Evolutionary conservation across 129 eudicot species (phyloP).

Genomic region (Artemisia tridentata): DNA sequence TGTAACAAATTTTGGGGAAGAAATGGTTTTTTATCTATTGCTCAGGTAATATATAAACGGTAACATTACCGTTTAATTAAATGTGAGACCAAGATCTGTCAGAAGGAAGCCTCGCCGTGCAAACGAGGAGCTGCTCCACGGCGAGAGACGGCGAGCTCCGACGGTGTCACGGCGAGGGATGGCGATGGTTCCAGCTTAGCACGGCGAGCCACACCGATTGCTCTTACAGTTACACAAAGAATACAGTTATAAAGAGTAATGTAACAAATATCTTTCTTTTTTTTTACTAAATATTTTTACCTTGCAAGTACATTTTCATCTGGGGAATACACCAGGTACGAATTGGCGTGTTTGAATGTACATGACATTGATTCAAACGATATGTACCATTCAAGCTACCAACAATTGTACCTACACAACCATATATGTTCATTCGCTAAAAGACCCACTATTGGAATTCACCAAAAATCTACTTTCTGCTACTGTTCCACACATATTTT

Average conservation of each 20-base stretch:
- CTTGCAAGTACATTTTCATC: not conserved
- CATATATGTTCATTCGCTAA: not conserved
- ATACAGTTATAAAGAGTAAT: not conserved
- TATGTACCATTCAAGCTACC: not conserved
- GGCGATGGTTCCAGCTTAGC: no score
- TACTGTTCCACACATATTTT: not conserved
- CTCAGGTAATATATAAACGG: no score
- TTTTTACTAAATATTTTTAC: not conserved
- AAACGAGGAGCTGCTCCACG: no score
- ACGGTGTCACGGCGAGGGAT: no score
- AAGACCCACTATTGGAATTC: not conserved
- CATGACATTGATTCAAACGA: not conserved
- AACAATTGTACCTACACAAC: not conserved
- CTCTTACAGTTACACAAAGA: not conserved
- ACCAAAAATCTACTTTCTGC: not conserved
- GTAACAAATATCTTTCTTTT: not conserved
- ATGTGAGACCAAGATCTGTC: no score
- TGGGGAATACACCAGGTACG: not conserved
- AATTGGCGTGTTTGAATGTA: slow-evolving; percentile 9
- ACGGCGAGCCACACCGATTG: no score
- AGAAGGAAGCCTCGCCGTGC: no score
- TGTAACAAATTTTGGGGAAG: no score
- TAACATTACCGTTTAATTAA: no score
- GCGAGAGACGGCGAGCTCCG: no score
- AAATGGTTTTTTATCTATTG: no score